Evolutionary conservation across 2,329 filamentous ascomycete genomes (phyloP), one percentile per base, ranked within the genome.

Genomic region (Colletotrichum graminicola): DNA sequence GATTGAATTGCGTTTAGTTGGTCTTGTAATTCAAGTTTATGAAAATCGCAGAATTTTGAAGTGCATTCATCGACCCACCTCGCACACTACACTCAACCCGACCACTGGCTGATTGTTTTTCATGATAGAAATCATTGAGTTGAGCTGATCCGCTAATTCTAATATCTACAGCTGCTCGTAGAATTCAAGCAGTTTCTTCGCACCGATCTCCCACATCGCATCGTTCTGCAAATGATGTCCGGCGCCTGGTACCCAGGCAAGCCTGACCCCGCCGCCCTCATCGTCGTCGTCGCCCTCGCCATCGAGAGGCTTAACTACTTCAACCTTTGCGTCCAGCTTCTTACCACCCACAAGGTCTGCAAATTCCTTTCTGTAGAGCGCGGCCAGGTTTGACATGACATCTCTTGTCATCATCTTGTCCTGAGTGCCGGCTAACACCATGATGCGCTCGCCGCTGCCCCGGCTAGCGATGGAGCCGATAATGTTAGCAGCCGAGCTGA

Each of bases 141-240:
- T 14, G 64, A 36, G 36, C 12, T 34, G 32, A 5, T 23, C 14
- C 14, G n/a, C 26, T 23, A 54, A 36, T 16, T 32, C 26, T 54
- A 32, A 10, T 21, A 23, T 8, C 21, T 54, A 64, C 23, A 73
- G n/a, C 47, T 69, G 64, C 49, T 64, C 52, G 23, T 83, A 79
- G 75, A 86, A 89, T 0, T 74, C 75, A 29, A 84, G 73, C 39
- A 89, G 66, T 72, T 84, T 85, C 63, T 78, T 76, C 1, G 84
- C 85, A 0, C 86, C 86, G 2, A 80, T 76, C 65, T 86, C 78
- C 84, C 84, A 87, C 49, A 80, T 79, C 14, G 83, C 76, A 74
- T 89, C 86, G 66, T 89, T 87, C 75, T 88, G 85, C 55, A 88
- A 72, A 77, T 89, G 86, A 76, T 89, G 86, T 2, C 83, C 86